Evolutionary conservation across 31 red algal genomes (phyloP), one percentile per base, ranked within the genome.

Genomic region (Bonnemaisonia californica): DNA sequence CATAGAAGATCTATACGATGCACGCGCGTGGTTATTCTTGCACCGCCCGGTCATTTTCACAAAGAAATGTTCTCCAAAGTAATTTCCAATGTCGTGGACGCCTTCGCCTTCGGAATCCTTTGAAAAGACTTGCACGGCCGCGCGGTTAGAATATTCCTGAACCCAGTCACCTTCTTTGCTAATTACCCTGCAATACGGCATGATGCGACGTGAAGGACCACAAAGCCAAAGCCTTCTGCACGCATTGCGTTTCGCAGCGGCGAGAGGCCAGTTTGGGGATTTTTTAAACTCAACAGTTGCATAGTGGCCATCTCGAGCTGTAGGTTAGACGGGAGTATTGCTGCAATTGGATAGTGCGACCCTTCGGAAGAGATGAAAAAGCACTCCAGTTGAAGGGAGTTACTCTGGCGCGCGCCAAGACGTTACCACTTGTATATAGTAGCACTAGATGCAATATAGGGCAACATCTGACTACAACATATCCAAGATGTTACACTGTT

Each of bases 201-300:
- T 66, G 62, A 13, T 66, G n/a, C 27, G 24, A 66, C 12, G 62
- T 66, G 62, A 66, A 66, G 62, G 62, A 26, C 24, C 12, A 66
- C 27, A 26, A 23, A 13, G 24, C n/a, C n/a, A 66, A 13, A 12
- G 62, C 62, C 19, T 66, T 21, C 62, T 66, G 12, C 62, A 66
- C 62, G 62, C 62, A 21, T 27, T 27, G 16, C 62, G 28, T 26
- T 13, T 23, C 28, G 12, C 13, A 12, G 12, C 16, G 62, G 24
- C 16, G 62, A 27, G 28, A 30, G 24, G 12, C 24, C 16, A 30
- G 24, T 27, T 66, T 26, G 12, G 62, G 28, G 27, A 66, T 66
- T 66, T 21, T 66, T 21, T 66, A 66, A 21, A 66, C 62, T 12
- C 12, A 13, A 12, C 19, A 27, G n/a, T 12, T 30, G 13, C 62